Conservation (phyloP, 73 alveolate genomes). For the Paramecium tetraurelia region DNA sequence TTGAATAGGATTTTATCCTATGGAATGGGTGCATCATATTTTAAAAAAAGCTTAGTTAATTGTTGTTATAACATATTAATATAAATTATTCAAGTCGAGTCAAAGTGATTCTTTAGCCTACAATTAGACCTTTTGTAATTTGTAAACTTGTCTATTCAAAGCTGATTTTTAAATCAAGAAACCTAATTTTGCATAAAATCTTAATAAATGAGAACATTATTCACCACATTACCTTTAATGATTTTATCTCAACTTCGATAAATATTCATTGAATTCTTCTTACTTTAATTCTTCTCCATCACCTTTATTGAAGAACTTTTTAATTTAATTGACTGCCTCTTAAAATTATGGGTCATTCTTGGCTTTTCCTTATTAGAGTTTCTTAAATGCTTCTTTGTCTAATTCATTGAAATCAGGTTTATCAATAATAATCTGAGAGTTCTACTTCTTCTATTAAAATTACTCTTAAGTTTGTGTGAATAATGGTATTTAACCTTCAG, state of each 20-base stretch:
- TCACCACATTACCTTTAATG: conserved; percentile 47
- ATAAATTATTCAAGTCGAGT: not conserved
- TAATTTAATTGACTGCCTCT: conserved; percentile 7
- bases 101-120: conserved; percentile 27
- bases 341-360: conserved; percentile 34
- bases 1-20: conserved; percentile 6
- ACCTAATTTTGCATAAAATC: conserved; percentile 43
- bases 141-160: conserved; percentile 12
- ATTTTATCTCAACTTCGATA: not conserved
- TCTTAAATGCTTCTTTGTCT: conserved; percentile 37
- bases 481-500: not conserved
- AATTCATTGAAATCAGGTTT: conserved; percentile 33
- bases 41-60: not conserved
- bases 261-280: conserved; percentile 42
- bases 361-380: not conserved
- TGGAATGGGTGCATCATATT: not conserved
- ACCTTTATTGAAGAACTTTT: conserved; percentile 15
- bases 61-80: not conserved
- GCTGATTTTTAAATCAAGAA: conserved; percentile 18
- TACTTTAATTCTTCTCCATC: conserved; percentile 31
- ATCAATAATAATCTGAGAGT: not conserved
- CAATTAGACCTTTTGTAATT: not conserved
- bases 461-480: conserved; percentile 15
- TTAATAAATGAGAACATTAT: conserved; percentile 30
- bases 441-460: not conserved